Evolutionary conservation across 2,329 filamentous ascomycete genomes (phyloP).

Genomic region (Pleurostoma richardsiae): DNA sequence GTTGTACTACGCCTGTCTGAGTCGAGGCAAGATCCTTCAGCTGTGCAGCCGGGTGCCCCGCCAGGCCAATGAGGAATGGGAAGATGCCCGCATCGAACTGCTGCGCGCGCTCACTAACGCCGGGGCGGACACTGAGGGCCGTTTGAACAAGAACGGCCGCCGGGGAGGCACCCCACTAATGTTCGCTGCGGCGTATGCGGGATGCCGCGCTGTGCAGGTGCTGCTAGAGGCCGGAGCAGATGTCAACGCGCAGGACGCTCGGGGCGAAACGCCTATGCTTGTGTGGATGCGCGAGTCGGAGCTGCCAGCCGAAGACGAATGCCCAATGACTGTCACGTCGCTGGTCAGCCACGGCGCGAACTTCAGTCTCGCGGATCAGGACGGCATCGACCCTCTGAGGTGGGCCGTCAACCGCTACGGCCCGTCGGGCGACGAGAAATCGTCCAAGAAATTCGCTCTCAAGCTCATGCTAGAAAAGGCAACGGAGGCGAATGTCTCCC

Average conservation of each 20-base stretch:
- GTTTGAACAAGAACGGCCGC: conserved; percentile 13
- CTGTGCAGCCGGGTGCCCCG: conserved; percentile 11
- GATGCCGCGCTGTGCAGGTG: conserved; percentile 11
- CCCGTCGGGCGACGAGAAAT: background rate
- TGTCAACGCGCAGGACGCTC: conserved; percentile 12
- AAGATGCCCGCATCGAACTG: conserved; percentile 13
- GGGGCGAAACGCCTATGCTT: conserved; percentile 10
- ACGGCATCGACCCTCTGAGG: background rate
- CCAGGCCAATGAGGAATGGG: conserved; percentile 12
- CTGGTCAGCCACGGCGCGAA: conserved; percentile 4
- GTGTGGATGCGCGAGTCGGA: background rate
- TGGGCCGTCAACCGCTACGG: background rate
- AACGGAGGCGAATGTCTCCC: background rate
- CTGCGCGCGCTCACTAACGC: conserved; percentile 12
- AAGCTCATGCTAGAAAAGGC: background rate
- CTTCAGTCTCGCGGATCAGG: background rate
- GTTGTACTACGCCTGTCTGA: conserved; percentile 14
- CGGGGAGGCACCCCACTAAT: conserved; percentile 12
- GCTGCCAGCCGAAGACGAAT: conserved; percentile 5
- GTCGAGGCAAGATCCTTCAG: conserved; percentile 12
- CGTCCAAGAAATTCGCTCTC: background rate
- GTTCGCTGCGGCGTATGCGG: conserved; percentile 14
- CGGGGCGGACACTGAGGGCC: conserved; percentile 13
- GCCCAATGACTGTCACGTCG: conserved; percentile 5
- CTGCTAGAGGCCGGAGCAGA: conserved; percentile 12